Conservation (phyloP, 257 asterid species). For the Osmanthus fragrans region DNA sequence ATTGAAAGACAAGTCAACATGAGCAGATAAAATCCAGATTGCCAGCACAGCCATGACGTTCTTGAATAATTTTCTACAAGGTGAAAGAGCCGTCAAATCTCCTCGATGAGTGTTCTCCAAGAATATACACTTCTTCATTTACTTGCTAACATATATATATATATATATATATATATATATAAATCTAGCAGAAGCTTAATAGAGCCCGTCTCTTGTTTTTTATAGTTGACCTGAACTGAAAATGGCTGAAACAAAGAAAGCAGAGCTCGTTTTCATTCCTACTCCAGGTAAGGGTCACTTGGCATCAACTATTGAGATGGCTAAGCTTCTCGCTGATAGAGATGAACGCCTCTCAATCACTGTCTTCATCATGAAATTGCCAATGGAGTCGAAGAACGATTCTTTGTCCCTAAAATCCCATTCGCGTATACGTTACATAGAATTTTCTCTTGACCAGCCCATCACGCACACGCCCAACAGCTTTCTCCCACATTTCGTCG, state of each 20-base stretch:
- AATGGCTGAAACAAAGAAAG: conserved; percentile 23
- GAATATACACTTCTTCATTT: no score
- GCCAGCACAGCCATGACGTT: no score
- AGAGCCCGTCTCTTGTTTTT: no score
- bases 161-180: background rate
- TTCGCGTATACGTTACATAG: conserved; percentile 22
- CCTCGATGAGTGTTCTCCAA: no score
- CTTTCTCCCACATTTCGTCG: conserved; percentile 17
- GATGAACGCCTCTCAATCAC: conserved; percentile 44
- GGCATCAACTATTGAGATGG: conserved; percentile 47
- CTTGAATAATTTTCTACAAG: no score
- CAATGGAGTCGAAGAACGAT: conserved; percentile 28
- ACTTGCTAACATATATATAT: background rate
- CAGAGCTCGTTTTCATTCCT: conserved; percentile 59
- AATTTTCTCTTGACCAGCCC: conserved; percentile 26
- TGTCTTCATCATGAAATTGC: conserved; percentile 39
- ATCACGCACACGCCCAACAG: background rate
- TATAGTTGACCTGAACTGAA: background rate
- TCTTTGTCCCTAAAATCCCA: conserved; percentile 11
- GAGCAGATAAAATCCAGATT: no score
- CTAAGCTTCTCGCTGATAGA: conserved; percentile 51
- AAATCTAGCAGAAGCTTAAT: background rate
- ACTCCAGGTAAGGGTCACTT: conserved; percentile 61
- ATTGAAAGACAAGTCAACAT: no score
- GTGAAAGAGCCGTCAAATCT: no score